Evolutionary conservation across 352 stramenopile species (phyloP).

Genomic region (Globisporangium solare): DNA sequence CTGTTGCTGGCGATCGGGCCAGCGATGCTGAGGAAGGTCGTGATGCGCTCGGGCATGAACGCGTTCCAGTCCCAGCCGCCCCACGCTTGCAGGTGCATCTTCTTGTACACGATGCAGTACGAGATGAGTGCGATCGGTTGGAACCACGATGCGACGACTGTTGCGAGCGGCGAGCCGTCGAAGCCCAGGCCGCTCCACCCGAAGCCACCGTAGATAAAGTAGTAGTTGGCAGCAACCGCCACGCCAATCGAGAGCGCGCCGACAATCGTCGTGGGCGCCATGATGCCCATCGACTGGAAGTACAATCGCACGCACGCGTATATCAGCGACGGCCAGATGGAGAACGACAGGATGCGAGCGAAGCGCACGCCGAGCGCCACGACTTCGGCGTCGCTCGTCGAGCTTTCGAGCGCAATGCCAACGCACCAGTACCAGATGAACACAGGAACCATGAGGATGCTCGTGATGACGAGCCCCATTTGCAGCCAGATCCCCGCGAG

Average conservation of each 20-base stretch:
- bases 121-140: slow-evolving; percentile 68
- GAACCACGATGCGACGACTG: slow-evolving; percentile 77
- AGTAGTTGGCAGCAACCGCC: slow-evolving; percentile 60
- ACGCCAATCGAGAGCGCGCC: slow-evolving; percentile 63
- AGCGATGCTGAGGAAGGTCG: slow-evolving; percentile 63
- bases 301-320: slow-evolving; percentile 80
- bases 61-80: slow-evolving; percentile 55
- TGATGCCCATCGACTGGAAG: slow-evolving; percentile 83
- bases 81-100: slow-evolving; percentile 69
- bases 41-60: slow-evolving; percentile 55
- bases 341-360: slow-evolving; percentile 73
- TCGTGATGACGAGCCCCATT: slow-evolving; percentile 29
- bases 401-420: slow-evolving; percentile 48
- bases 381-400: slow-evolving; percentile 59
- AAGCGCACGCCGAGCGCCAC: slow-evolving; percentile 65
- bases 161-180: slow-evolving; percentile 68
- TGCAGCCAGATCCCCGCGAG: slow-evolving; percentile 37
- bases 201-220: slow-evolving; percentile 49
- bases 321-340: slow-evolving; percentile 65
- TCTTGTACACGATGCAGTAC: slow-evolving; percentile 74
- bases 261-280: slow-evolving; percentile 66
- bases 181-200: slow-evolving; percentile 65
- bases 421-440: slow-evolving; percentile 44
- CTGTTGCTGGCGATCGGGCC: slow-evolving; percentile 59
- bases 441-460: slow-evolving; percentile 27